Evolutionary conservation across 2,329 filamentous ascomycete genomes (phyloP).

Genomic region (Arachnomyces sp.): DNA sequence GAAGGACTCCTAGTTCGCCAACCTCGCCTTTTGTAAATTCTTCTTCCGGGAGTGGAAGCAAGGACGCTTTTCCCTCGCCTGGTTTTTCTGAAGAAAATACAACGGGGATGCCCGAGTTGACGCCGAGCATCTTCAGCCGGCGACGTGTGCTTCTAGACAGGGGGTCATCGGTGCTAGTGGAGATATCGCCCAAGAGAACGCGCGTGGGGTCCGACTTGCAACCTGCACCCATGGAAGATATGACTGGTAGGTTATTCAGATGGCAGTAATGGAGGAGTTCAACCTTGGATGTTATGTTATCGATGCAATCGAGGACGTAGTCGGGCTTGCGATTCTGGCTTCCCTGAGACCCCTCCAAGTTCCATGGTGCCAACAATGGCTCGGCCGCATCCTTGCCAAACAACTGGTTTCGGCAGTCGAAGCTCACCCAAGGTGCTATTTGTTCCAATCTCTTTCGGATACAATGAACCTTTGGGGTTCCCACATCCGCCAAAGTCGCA

Average conservation of each 20-base stretch:
- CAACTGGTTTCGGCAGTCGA: constrained; percentile 77
- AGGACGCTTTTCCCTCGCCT: constrained; percentile 79
- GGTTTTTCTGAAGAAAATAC: constrained; percentile 90
- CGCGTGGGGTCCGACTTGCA: constrained; percentile 83
- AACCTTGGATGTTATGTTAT: constrained; percentile 97
- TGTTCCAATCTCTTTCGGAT: constrained; percentile 72
- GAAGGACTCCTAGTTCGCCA: constrained; percentile 75
- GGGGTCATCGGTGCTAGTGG: constrained; percentile 75
- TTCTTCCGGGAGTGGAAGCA: constrained; percentile 78
- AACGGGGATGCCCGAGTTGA: constrained; percentile 77
- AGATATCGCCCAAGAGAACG: constrained; percentile 87
- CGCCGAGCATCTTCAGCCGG: constrained; percentile 64
- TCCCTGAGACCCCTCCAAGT: constrained; percentile 31
- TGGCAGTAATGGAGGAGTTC: constrained; percentile 82
- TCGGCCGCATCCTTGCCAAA: constrained; percentile 63
- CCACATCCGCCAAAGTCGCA: constrained; percentile 87
- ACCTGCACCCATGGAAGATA: constrained; percentile 92
- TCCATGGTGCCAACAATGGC: constrained; percentile 59
- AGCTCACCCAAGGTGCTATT: constrained; percentile 83
- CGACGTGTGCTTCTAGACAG: constrained; percentile 78
- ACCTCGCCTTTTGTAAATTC: constrained; percentile 82
- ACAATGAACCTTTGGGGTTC: constrained; percentile 82
- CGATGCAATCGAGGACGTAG: constrained; percentile 94
- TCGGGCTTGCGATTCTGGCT: constrained; percentile 52
- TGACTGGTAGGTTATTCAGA: constrained; percentile 66